Evolutionary conservation across 768 basidiomycete species (phyloP), one percentile per base, ranked within the genome.

Genomic region (Xerocomellus intermedius): DNA sequence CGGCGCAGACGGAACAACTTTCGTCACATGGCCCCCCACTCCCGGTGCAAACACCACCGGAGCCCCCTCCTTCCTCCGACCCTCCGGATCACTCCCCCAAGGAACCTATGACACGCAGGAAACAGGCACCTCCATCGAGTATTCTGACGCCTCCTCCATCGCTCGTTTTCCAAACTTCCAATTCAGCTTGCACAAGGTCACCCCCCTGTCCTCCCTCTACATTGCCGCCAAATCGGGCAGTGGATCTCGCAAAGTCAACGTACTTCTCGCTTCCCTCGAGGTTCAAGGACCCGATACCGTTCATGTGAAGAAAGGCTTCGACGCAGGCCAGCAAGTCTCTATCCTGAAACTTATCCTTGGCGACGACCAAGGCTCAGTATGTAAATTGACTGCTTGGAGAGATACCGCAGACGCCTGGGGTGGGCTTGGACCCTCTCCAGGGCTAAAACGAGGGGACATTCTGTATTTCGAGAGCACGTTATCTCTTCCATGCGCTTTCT

Each of bases 381-480:
- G 82, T 63, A 89, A 85, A 70, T 67, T 92, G 17, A 87, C 86
- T 5, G 89, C 85, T 13, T 93, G 91, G 91, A 75, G 89, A 51
- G 85, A 91, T 43, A 73, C 80, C 5, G 91, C 91, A 12, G 86
- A 91, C 42, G 68, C 70, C 0, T 91, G 89, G 90, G 87, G 85
- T 28, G 76, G 76, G 22, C 55, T 69, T 36, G 73, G 75, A 10
- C 69, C 74, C 8, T 69, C 68, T 4, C 67, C 73, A 12, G 78
- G 71, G 17, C 69, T 82, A 2, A 87, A 85, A 63, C 76, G 87
- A 45, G 91, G 91, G 2, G 91, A 92, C 65, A 74, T 92, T 16
- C 73, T 89, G 8, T 75, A 84, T 55, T 73, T 92, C 16, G 82
- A 87, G 66, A 87, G 91, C 87, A 65, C 38, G 84, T 74, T 12